phyloP scores from a whole-genome alignment of 495 filamentous ascomycete genomes.

The Penicillium subrubescens region DNA sequence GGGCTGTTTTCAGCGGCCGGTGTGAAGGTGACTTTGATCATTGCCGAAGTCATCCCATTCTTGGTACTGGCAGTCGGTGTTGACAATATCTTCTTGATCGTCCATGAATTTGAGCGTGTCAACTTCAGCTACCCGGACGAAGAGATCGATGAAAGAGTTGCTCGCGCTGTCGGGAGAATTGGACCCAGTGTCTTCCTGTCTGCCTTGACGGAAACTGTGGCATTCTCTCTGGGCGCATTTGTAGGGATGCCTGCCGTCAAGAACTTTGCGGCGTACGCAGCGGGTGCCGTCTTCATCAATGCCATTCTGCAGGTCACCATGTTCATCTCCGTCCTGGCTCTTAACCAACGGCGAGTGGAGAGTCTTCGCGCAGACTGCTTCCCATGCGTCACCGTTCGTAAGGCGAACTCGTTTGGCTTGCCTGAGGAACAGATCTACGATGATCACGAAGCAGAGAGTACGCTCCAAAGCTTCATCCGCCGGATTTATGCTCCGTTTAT shows the following conservation, averaged over 20 bases:
- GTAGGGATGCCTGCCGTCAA: slow-evolving; percentile 97
- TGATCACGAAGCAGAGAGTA: slow-evolving; percentile 66
- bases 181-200: slow-evolving; percentile 97
- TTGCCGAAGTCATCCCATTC: slow-evolving; percentile 98
- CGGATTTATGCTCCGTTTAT: slow-evolving; percentile 84
- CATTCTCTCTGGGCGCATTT: slow-evolving; percentile 88
- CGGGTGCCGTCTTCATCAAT: slow-evolving; percentile 96
- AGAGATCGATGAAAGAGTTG: slow-evolving; percentile 78
- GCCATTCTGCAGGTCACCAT: slow-evolving; percentile 93
- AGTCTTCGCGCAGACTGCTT: slow-evolving; percentile 88
- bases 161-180: slow-evolving; percentile 86
- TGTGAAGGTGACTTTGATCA: slow-evolving; percentile 93
- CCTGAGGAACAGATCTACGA: slow-evolving; percentile 60
- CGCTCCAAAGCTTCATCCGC: slow-evolving; percentile 81
- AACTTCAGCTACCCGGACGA: slow-evolving; percentile 88
- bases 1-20: slow-evolving; percentile 88
- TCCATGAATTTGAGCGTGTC: slow-evolving; percentile 95
- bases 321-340: slow-evolving; percentile 86
- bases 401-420: slow-evolving; percentile 55
- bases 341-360: slow-evolving; percentile 89
- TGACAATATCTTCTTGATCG: slow-evolving; percentile 98
- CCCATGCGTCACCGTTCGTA: slow-evolving; percentile 78
- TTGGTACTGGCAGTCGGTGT: slow-evolving; percentile 94
- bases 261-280: slow-evolving; percentile 96
- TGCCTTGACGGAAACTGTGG: slow-evolving; percentile 87